Percentiles rank a stretch among this genome's conserved stretches.
These are phyloP conservation scores for Dioscorea zingiberensis DNA, from an alignment of 106 monocot species.

Conservation along the genomic window DNA sequence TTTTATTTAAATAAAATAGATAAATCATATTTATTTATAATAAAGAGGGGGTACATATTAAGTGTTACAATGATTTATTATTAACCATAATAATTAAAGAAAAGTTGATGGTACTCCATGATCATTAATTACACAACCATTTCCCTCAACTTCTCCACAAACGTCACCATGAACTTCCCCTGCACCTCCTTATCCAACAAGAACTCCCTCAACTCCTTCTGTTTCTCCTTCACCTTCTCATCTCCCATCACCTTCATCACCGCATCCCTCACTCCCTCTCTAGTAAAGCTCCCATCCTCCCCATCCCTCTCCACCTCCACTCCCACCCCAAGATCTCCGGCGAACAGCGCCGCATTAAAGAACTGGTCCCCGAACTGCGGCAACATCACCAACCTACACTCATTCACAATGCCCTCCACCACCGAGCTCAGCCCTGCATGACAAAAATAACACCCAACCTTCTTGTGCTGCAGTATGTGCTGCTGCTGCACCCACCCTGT, in stretches of 20 bases:
- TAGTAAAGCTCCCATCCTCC: slow-evolving; percentile 20
- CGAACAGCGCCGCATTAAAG: slow-evolving; percentile 34
- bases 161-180: no score
- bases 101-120: no score
- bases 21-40: no score
- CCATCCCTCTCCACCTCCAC: slow-evolving; percentile 34
- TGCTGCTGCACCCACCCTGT: slow-evolving; percentile 58
- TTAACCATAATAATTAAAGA: no score
- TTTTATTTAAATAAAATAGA: no score
- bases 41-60: no score
- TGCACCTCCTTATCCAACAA: slow-evolving; percentile 10
- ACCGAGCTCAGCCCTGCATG: slow-evolving; percentile 60
- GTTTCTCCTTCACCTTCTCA: slow-evolving; percentile 1
- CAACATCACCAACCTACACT: slow-evolving; percentile 33
- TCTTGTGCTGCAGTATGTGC: slow-evolving; percentile 33
- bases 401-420: slow-evolving; percentile 33
- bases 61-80: no score
- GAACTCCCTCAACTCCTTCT: slow-evolving; percentile 18
- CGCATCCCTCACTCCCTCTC: slow-evolving; percentile 28
- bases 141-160: no score
- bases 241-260: slow-evolving; percentile 15
- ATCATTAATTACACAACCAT: no score
- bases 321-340: slow-evolving; percentile 30
- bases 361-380: slow-evolving; percentile 49
- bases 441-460: slow-evolving; percentile 44